Conservation (phyloP, 1,284 basidiomycete species). For the Microstroma glucosiphilum region DNA sequence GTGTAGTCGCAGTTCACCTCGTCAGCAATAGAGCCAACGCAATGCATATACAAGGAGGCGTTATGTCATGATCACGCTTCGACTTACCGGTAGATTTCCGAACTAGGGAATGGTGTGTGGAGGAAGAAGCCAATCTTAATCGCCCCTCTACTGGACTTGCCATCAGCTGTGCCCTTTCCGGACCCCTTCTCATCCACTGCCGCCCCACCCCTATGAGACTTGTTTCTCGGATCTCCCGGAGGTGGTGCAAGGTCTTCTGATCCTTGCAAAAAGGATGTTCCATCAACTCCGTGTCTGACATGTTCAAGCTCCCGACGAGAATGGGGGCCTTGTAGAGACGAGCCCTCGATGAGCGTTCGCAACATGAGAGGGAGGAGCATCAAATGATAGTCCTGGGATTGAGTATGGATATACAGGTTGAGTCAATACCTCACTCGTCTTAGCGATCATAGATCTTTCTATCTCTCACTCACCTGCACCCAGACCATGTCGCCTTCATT, state of each 20-base stretch:
- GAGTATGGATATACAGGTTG: conserved; percentile 3
- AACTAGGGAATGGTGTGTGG: conserved; percentile 95
- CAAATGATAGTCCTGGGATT: conserved; percentile 54
- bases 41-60: neutral
- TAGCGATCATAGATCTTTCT: neutral
- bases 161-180: conserved; percentile 35
- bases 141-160: conserved; percentile 34
- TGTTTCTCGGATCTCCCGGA: neutral
- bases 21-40: neutral
- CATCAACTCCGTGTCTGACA: conserved; percentile 39
- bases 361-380: conserved; percentile 96
- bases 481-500: conserved; percentile 80
- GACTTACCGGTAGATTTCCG: conserved; percentile 80
- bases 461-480: conserved; percentile 57
- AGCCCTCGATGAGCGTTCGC: conserved; percentile 70
- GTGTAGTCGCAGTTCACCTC: conserved; percentile 1
- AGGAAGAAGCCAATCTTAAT: conserved; percentile 85
- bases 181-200: conserved; percentile 10
- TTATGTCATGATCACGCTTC: conserved; percentile 51
- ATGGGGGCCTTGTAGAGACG: conserved; percentile 52
- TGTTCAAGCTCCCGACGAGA: conserved; percentile 43
- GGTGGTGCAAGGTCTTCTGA: conserved; percentile 37
- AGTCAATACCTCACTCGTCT: neutral
- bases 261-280: conserved; percentile 34
- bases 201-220: neutral